Evolutionary conservation across 306 rosid species (phyloP).

Genomic region (Dicorynia guianensis): DNA sequence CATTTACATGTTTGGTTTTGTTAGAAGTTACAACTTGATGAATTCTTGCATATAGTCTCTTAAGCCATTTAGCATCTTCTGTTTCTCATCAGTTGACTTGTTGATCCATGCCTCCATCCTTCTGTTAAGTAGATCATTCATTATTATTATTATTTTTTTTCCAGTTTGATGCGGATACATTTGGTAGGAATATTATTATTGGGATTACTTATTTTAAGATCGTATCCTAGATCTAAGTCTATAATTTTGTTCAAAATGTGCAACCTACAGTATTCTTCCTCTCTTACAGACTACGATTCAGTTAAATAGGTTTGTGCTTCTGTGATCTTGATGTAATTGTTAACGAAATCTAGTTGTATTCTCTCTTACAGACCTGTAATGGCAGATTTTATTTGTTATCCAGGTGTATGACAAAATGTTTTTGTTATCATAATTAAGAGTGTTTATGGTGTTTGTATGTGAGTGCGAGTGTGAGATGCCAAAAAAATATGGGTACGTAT

Average conservation of each 20-base stretch:
- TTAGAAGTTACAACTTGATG: no score
- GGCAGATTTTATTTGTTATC: slow-evolving; percentile 5
- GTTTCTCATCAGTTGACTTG: slow-evolving; percentile 2
- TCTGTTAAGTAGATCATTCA: background rate
- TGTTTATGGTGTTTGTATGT: background rate
- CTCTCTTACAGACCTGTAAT: background rate
- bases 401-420: slow-evolving; percentile 3
- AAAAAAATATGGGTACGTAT: background rate
- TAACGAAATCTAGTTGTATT: slow-evolving; percentile 1
- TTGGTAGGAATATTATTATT: background rate
- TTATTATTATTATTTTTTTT: no score
- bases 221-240: background rate
- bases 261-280: background rate
- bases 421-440: background rate
- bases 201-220: background rate
- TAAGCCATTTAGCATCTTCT: slow-evolving; percentile 9
- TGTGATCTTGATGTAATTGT: slow-evolving; percentile 22
- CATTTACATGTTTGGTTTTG: slow-evolving; percentile 25
- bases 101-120: slow-evolving; percentile 3
- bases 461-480: background rate
- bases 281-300: background rate
- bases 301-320: slow-evolving; percentile 1
- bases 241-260: background rate
- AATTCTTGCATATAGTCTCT: slow-evolving; percentile 26
- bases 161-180: background rate